Evolutionary conservation across 2,329 filamentous ascomycete species (phyloP).

Genomic region (Pestalotiopsis sp.): DNA sequence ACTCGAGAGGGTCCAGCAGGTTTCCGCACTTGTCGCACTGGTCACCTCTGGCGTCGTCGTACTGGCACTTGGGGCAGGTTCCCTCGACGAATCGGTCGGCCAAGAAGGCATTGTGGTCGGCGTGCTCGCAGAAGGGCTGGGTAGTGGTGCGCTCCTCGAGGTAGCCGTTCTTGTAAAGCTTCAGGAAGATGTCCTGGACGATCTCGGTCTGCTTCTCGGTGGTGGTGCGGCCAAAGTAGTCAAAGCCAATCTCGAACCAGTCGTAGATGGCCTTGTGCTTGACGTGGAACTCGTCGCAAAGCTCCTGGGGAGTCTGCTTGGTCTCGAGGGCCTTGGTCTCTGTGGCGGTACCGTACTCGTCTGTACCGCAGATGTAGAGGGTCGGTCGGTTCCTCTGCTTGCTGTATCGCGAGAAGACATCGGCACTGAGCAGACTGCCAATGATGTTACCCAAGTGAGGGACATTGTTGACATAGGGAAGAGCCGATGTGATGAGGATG

Average conservation of each 20-base stretch:
- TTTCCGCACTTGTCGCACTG: conserved; percentile 31
- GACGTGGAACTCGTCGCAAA: conserved; percentile 91
- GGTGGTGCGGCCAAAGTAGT: conserved; percentile 91
- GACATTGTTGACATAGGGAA: conserved; percentile 78
- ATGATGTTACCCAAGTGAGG: conserved; percentile 89
- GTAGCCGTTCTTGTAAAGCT: conserved; percentile 86
- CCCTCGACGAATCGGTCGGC: conserved; percentile 87
- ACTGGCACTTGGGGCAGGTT: conserved; percentile 72
- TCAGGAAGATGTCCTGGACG: conserved; percentile 84
- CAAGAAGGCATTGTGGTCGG: conserved; percentile 69
- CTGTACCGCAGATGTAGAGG: conserved; percentile 83
- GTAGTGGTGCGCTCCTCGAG: conserved; percentile 83
- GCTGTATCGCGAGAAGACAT: conserved; percentile 81
- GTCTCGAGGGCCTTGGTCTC: conserved; percentile 95
- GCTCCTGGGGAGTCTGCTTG: conserved; percentile 70
- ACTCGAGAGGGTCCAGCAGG: conserved; percentile 39
- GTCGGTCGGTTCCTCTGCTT: conserved; percentile 78
- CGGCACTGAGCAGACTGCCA: conserved; percentile 83
- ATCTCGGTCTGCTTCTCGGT: conserved; percentile 88
- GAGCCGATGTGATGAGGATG: conserved; percentile 85
- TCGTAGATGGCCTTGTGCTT: conserved; percentile 78
- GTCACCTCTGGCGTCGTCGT: conserved; percentile 59
- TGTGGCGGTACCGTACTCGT: conserved; percentile 95
- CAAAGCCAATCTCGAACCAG: conserved; percentile 95
- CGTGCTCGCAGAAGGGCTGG: conserved; percentile 80